Evolutionary conservation across 768 basidiomycete species (phyloP).

Genomic region (Macrolepiota albuminosa): DNA sequence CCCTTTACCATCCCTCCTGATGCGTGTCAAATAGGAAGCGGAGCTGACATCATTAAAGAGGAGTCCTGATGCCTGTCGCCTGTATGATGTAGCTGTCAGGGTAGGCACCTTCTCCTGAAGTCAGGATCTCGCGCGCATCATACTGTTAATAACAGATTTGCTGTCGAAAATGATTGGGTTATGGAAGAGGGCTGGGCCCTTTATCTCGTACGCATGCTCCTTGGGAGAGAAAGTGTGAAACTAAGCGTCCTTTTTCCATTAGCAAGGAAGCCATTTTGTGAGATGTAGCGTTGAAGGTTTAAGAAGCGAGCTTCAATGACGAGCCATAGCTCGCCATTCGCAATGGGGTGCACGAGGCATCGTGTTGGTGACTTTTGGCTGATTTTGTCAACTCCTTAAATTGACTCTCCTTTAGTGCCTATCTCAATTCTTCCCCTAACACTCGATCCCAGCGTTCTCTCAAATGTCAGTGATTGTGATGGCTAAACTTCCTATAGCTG

Average conservation of each 20-base stretch:
- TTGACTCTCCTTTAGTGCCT: slow-evolving; percentile 32
- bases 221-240: background rate
- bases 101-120: slow-evolving; percentile 20
- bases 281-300: slow-evolving; percentile 61
- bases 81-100: slow-evolving; percentile 70
- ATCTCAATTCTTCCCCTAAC: slow-evolving; percentile 44
- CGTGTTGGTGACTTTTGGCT: slow-evolving; percentile 39
- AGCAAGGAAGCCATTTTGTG: slow-evolving; percentile 72
- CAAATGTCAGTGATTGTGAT: slow-evolving; percentile 31
- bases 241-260: slow-evolving; percentile 5
- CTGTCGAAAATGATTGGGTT: slow-evolving; percentile 64
- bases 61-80: slow-evolving; percentile 52
- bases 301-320: slow-evolving; percentile 60
- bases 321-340: slow-evolving; percentile 59
- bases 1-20: background rate
- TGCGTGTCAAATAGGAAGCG: slow-evolving; percentile 46
- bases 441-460: slow-evolving; percentile 40
- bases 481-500: slow-evolving; percentile 19
- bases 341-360: slow-evolving; percentile 75
- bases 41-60: slow-evolving; percentile 59
- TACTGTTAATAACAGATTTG: slow-evolving; percentile 34
- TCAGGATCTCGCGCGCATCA: background rate
- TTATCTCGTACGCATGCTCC: slow-evolving; percentile 43
- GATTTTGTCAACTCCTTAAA: background rate
- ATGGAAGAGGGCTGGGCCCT: slow-evolving; percentile 72